phyloP scores from a whole-genome alignment of 352 stramenopile species.

The Pythium pyrilobum region DNA sequence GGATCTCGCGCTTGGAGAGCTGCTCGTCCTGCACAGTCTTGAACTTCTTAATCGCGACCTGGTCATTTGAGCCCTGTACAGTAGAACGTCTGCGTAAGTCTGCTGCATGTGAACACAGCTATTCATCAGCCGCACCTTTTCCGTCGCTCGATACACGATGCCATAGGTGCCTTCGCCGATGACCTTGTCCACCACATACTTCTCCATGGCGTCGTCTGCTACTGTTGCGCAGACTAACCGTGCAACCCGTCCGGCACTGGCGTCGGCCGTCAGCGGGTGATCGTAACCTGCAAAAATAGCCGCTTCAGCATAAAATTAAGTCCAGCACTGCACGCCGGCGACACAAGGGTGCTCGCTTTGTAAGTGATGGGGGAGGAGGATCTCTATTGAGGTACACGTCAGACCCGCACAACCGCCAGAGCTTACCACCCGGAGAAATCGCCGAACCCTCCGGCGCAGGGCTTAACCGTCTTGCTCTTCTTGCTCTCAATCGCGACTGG shows the following conservation, averaged over 20 bases:
- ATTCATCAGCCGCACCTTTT: constrained; percentile 43
- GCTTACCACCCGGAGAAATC: constrained; percentile 74
- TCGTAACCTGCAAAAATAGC: constrained; percentile 1
- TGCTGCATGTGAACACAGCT: neutral
- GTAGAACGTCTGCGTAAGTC: neutral
- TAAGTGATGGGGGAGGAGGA: too few relatives aligned
- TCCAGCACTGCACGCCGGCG: too few relatives aligned
- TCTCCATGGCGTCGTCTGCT: constrained; percentile 52
- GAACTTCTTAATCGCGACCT: constrained; percentile 83
- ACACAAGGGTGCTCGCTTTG: too few relatives aligned
- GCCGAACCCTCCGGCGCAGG: constrained; percentile 44
- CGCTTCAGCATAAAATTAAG: neutral
- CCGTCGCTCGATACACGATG: constrained; percentile 71
- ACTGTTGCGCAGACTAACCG: too few relatives aligned
- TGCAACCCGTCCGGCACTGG: too few relatives aligned
- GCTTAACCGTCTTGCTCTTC: constrained; percentile 49
- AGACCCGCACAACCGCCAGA: neutral
- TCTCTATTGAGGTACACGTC: too few relatives aligned
- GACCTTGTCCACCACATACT: constrained; percentile 74
- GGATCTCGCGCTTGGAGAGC: constrained; percentile 74
- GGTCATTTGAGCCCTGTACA: constrained; percentile 46
- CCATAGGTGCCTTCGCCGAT: constrained; percentile 83
- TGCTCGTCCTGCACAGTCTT: constrained; percentile 65
- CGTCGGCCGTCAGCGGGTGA: too few relatives aligned
- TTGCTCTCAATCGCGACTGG: constrained; percentile 68